These are phyloP conservation scores for Bassia scoparia DNA, from an alignment of 148 eudicot species.

Conservation along the genomic window DNA sequence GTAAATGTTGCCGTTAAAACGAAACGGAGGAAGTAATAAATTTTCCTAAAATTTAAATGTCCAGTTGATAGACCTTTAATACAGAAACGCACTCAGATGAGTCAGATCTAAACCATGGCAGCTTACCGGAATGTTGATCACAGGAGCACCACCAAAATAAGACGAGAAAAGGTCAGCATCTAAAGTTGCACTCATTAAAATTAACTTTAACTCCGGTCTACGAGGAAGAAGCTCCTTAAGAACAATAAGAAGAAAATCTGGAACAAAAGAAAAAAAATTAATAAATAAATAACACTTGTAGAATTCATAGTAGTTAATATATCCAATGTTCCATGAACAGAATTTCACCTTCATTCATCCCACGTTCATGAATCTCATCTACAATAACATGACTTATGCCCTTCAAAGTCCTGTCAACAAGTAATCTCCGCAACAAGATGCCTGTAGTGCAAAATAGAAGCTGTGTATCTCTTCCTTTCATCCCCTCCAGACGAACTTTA, in stretches of 20 bases:
- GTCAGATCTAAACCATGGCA: not conserved
- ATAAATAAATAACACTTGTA: no score
- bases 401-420: conserved; percentile 79
- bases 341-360: conserved; percentile 91
- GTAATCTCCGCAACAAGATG: conserved; percentile 84
- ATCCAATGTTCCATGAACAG: conserved; percentile 8
- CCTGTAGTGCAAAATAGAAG: conserved; percentile 98
- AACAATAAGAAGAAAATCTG: conserved; percentile 95
- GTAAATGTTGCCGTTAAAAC: no score
- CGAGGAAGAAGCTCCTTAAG: conserved; percentile 89
- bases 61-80: no score
- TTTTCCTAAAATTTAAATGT: no score
- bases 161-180: conserved; percentile 93
- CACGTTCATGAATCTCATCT: conserved; percentile 99
- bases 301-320: not conserved
- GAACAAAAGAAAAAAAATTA: conserved; percentile 18
- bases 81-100: no score
- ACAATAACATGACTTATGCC: conserved; percentile 93
- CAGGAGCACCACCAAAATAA: conserved; percentile 79
- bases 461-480: conserved; percentile 93
- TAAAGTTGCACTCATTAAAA: conserved; percentile 98
- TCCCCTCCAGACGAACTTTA: conserved; percentile 95
- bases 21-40: no score
- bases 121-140: conserved; percentile 76
- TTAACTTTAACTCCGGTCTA: conserved; percentile 80